Percentiles rank a stretch among this genome's conserved stretches.
phyloP scores from a whole-genome alignment of 1,139 yeast species.

The Geotrichum histeridarum region DNA sequence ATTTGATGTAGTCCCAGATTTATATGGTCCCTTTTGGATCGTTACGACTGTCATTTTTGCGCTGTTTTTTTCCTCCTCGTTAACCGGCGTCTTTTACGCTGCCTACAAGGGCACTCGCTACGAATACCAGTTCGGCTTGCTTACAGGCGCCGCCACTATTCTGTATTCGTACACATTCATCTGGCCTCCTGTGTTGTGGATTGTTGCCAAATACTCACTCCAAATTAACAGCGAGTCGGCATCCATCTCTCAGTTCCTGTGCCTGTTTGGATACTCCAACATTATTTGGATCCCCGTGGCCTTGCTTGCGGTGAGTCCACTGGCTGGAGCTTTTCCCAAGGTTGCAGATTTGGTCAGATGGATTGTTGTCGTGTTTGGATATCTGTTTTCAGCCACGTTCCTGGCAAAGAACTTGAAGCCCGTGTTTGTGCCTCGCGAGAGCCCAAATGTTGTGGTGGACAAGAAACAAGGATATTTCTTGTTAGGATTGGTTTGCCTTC shows the following conservation, averaged over 20 bases:
- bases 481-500: constrained; percentile 32
- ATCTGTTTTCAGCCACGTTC: constrained; percentile 37
- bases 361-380: constrained; percentile 38
- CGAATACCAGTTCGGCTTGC: constrained; percentile 55
- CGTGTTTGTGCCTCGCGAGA: constrained; percentile 32
- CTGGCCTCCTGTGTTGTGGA: constrained; percentile 54
- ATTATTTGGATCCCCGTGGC: constrained; percentile 78
- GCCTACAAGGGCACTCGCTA: constrained; percentile 44
- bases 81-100: constrained; percentile 48
- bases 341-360: constrained; percentile 38
- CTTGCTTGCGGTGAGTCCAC: constrained; percentile 45
- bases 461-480: constrained; percentile 33
- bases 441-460: constrained; percentile 28
- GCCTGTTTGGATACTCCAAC: constrained; percentile 76
- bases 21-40: constrained; percentile 83
- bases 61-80: constrained; percentile 68
- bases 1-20: constrained; percentile 44
- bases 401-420: constrained; percentile 38
- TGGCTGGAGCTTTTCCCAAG: constrained; percentile 34
- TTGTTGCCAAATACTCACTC: constrained; percentile 43
- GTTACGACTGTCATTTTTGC: constrained; percentile 70
- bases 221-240: constrained; percentile 32
- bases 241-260: constrained; percentile 43
- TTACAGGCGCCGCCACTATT: constrained; percentile 60
- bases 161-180: constrained; percentile 69